Conservation (phyloP, 176 grass and related monocot genomes). For the Avena atlantica region DNA sequence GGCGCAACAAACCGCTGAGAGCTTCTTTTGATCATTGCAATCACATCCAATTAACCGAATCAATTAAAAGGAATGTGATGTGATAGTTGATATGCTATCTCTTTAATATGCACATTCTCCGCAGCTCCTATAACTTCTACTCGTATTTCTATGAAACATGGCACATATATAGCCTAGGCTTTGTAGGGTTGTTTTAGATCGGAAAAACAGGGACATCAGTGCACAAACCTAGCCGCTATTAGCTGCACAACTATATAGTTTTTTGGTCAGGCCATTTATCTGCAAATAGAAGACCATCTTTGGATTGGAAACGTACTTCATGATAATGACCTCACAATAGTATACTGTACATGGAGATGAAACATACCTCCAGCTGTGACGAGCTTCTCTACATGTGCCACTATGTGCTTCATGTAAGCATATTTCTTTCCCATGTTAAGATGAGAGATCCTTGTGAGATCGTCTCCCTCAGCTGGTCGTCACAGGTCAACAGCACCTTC, state of each 20-base stretch:
- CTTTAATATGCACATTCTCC: conserved; percentile 31
- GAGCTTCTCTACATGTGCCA: conserved; percentile 67
- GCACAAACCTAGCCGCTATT: conserved; percentile 31
- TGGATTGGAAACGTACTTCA: neutral
- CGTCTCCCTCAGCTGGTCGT: conserved; percentile 64
- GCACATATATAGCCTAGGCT: conserved; percentile 22
- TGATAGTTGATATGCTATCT: too few species aligned
- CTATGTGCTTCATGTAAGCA: conserved; percentile 64
- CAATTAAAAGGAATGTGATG: too few species aligned
- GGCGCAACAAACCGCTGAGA: too few species aligned
- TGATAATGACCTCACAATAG: neutral
- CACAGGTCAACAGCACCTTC: conserved; percentile 65
- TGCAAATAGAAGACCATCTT: conserved; percentile 15
- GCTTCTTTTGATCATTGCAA: too few species aligned
- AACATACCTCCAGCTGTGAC: conserved; percentile 57
- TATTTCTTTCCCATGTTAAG: conserved; percentile 67
- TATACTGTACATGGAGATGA: neutral
- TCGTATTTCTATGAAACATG: conserved; percentile 22
- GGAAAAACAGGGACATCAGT: conserved; percentile 41
- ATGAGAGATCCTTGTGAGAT: conserved; percentile 58
- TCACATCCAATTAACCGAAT: too few species aligned
- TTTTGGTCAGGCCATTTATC: conserved; percentile 46
- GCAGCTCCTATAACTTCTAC: conserved; percentile 21
- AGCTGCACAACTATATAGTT: conserved; percentile 49
- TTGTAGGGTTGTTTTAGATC: neutral